Evolutionary conservation across 495 filamentous ascomycete genomes (phyloP).

Genomic region (Penicillium maclennaniae): DNA sequence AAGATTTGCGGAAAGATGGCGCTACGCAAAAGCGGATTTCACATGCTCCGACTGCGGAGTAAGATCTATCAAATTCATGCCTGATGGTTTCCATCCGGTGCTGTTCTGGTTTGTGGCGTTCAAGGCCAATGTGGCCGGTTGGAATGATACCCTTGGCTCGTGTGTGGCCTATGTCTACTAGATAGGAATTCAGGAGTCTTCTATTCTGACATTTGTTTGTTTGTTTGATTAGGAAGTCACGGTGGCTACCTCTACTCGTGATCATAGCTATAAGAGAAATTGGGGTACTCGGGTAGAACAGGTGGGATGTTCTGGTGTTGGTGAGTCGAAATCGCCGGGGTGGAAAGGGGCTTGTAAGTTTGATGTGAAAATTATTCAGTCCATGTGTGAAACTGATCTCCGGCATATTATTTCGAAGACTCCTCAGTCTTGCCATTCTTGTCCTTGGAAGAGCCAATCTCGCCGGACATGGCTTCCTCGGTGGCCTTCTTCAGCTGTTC

Average conservation of each 20-base stretch:
- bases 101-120: conserved; percentile 13
- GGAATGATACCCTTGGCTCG: conserved; percentile 18
- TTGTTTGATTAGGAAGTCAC: background rate
- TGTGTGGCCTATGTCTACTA: conserved; percentile 3
- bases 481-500: conserved; percentile 70
- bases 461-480: conserved; percentile 49
- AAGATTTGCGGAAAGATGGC: conserved; percentile 65
- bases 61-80: conserved; percentile 8
- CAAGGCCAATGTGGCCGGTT: conserved; percentile 1
- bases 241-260: conserved; percentile 10
- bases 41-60: conserved; percentile 19
- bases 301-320: background rate
- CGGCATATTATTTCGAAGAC: conserved; percentile 25
- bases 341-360: background rate
- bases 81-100: background rate
- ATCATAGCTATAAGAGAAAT: conserved; percentile 3
- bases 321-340: background rate
- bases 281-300: background rate
- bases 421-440: conserved; percentile 23
- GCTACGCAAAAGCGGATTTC: conserved; percentile 14
- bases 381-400: background rate
- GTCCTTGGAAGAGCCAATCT: conserved; percentile 25
- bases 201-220: background rate
- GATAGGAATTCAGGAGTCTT: conserved; percentile 5
- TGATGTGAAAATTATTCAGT: background rate